A percentile compares a stretch with the other conserved stretches of the same genome.
These are phyloP conservation scores for Camellia japonica DNA, from an alignment of 148 eudicot species.

Conservation along the genomic window DNA sequence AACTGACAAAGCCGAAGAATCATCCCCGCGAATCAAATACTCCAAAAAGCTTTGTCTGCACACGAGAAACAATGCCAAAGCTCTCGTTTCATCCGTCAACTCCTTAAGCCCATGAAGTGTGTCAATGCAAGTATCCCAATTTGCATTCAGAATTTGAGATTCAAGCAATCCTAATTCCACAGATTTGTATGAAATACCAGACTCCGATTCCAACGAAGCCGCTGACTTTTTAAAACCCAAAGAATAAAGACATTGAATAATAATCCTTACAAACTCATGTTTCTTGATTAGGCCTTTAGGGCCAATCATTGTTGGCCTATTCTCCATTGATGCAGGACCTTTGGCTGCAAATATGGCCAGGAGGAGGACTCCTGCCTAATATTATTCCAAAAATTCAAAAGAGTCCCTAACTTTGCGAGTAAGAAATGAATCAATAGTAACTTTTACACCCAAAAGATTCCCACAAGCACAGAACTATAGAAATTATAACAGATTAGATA, in stretches of 20 bases:
- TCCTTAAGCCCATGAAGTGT: slow-evolving; percentile 39
- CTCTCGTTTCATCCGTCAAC: slow-evolving; percentile 60
- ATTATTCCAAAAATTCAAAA: neutral
- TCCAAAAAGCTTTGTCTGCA: slow-evolving; percentile 59
- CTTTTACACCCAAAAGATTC: neutral
- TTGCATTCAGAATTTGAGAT: slow-evolving; percentile 44
- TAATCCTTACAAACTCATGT: slow-evolving; percentile 74
- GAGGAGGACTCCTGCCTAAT: neutral
- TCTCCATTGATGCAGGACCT: slow-evolving; percentile 42
- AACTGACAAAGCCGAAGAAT: slow-evolving; percentile 46
- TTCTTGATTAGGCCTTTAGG: slow-evolving; percentile 59
- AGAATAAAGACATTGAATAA: slow-evolving; percentile 67
- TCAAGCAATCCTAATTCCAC: slow-evolving; percentile 53
- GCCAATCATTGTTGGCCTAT: slow-evolving; percentile 37
- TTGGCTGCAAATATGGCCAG: neutral
- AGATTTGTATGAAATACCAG: slow-evolving; percentile 53
- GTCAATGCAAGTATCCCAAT: slow-evolving; percentile 68
- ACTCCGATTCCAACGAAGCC: slow-evolving; percentile 69
- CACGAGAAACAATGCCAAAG: slow-evolving; percentile 59
- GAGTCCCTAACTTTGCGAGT: neutral
- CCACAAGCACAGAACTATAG: neutral
- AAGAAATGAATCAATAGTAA: neutral
- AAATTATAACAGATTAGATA: neutral
- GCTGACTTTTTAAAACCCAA: slow-evolving; percentile 74
- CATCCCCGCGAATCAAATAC: slow-evolving; percentile 56